Evolutionary conservation across 805 yeast species (phyloP).

Genomic region (Candida fluviatilis): DNA sequence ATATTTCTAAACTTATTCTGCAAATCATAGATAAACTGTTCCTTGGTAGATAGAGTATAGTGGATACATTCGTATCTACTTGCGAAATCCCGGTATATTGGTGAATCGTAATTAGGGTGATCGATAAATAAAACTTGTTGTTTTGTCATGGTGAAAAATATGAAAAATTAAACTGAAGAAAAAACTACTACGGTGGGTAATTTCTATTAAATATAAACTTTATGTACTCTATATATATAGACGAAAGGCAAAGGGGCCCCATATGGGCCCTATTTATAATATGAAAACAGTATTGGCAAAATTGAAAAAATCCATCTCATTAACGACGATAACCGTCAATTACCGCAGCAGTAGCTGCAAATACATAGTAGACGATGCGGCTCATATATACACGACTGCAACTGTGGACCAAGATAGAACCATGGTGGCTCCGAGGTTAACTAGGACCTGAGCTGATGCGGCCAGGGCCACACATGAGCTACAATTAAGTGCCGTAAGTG

Average conservation of each 20-base stretch:
- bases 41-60: constrained; percentile 40
- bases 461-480: too few relatives aligned
- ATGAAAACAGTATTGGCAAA: background rate
- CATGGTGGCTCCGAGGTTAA: too few relatives aligned
- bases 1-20: constrained; percentile 36
- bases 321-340: constrained; percentile 4
- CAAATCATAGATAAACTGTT: constrained; percentile 39
- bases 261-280: background rate
- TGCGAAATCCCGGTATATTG: constrained; percentile 42
- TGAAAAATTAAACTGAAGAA: too few relatives aligned
- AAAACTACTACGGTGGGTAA: background rate
- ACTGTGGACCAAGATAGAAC: background rate
- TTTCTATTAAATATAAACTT: background rate
- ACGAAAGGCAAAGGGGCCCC: background rate
- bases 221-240: too few relatives aligned
- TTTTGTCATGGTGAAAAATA: constrained; percentile 11
- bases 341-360: background rate
- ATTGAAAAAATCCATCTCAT: background rate
- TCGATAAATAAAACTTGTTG: constrained; percentile 46
- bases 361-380: background rate
- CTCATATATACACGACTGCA: background rate
- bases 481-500: too few relatives aligned
- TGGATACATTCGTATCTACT: constrained; percentile 33
- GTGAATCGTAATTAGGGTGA: constrained; percentile 42
- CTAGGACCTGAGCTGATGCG: too few relatives aligned